These are phyloP conservation scores for Mycena pura DNA, from an alignment of 768 basidiomycete species.

Conservation along the genomic window DNA sequence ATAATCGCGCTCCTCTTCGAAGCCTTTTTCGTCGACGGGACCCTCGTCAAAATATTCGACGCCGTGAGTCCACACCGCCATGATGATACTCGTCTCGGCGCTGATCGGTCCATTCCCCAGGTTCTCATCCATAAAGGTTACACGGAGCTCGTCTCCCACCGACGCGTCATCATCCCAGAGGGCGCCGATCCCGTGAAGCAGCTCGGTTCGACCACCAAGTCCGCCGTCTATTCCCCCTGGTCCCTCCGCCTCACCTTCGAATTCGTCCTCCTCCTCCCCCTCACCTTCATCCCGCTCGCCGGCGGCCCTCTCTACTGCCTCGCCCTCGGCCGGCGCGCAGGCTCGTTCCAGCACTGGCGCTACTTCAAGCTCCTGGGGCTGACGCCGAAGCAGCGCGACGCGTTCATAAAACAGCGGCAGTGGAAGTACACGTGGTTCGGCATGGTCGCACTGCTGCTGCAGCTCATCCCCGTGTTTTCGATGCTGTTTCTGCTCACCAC, in stretches of 20 bases:
- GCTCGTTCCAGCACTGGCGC: slow-evolving; percentile 22
- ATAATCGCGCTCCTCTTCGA: slow-evolving; percentile 22
- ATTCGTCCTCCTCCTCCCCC: slow-evolving; percentile 17
- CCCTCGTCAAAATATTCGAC: slow-evolving; percentile 19
- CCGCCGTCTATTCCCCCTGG: slow-evolving; percentile 10
- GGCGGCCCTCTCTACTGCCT: slow-evolving; percentile 19
- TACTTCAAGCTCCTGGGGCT: slow-evolving; percentile 21
- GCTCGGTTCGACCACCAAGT: slow-evolving; percentile 15
- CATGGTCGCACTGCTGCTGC: slow-evolving; percentile 16
- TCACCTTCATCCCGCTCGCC: slow-evolving; percentile 12
- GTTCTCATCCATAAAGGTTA: slow-evolving; percentile 15
- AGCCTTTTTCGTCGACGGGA: slow-evolving; percentile 21
- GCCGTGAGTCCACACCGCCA: slow-evolving; percentile 15
- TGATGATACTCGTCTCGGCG: background rate
- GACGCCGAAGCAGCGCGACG: background rate
- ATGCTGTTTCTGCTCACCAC: slow-evolving; percentile 21
- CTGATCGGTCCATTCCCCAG: background rate
- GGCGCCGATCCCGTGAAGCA: slow-evolving; percentile 13
- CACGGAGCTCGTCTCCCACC: slow-evolving; percentile 11
- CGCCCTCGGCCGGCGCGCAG: slow-evolving; percentile 13
- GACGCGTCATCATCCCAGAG: slow-evolving; percentile 7
- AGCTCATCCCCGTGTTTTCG: slow-evolving; percentile 12
- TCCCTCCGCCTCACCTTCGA: slow-evolving; percentile 18
- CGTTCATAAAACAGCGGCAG: slow-evolving; percentile 3
- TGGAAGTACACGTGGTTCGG: slow-evolving; percentile 25